These are phyloP conservation scores for Syncephalastrum sp. DNA, from an alignment of 371 early-diverging fungal genomes.

Conservation along the genomic window DNA sequence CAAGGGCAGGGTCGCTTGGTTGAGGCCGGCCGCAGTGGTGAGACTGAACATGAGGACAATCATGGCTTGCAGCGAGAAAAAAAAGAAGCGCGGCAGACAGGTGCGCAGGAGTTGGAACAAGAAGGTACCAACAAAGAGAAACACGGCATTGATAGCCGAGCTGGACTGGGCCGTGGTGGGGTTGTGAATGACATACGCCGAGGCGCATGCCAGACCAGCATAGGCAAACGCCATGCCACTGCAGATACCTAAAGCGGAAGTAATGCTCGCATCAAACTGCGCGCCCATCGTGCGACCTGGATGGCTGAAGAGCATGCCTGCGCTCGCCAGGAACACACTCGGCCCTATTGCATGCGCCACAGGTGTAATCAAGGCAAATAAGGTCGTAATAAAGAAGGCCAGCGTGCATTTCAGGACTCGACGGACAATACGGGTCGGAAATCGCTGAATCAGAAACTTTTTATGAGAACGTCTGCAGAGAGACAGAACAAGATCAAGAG, in stretches of 20 bases:
- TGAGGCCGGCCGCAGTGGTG: constrained; percentile 15
- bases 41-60: constrained; percentile 25
- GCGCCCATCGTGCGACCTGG: constrained; percentile 50
- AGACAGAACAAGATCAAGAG: too few relatives aligned
- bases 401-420: constrained; percentile 54
- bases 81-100: constrained; percentile 22
- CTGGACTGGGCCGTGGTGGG: constrained; percentile 9
- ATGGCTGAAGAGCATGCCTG: constrained; percentile 42
- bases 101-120: constrained; percentile 23
- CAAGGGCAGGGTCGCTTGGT: constrained; percentile 9
- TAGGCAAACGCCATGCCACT: constrained; percentile 30
- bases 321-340: constrained; percentile 39
- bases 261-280: constrained; percentile 41
- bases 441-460: constrained; percentile 25
- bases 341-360: constrained; percentile 36
- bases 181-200: constrained; percentile 28
- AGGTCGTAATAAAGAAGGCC: constrained; percentile 45
- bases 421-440: constrained; percentile 52
- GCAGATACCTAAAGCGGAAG: constrained; percentile 34
- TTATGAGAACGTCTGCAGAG: constrained; percentile 1
- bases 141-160: constrained; percentile 15
- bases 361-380: constrained; percentile 42
- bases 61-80: constrained; percentile 34
- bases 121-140: constrained; percentile 23
- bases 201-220: constrained; percentile 28